Evolutionary conservation across 1,139 yeast genomes (phyloP).

Genomic region (Magnusiomyces tetraspermus): DNA sequence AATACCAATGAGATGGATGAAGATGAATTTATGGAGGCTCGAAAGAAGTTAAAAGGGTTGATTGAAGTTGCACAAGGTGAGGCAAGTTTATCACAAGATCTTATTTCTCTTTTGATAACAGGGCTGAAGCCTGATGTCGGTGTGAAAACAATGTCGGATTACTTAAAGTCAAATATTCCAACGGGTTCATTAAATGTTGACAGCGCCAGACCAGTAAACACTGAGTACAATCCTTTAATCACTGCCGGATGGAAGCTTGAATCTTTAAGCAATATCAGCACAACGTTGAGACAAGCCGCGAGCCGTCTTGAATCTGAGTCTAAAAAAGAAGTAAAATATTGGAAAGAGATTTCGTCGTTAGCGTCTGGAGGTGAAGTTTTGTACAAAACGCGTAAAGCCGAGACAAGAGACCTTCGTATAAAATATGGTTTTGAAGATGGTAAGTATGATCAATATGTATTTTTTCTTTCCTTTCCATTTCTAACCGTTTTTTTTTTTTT

Average conservation of each 20-base stretch:
- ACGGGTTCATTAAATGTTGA: slow-evolving; percentile 74
- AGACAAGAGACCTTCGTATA: slow-evolving; percentile 54
- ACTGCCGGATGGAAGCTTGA: slow-evolving; percentile 85
- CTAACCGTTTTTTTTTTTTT: too few species aligned
- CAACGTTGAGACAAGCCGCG: slow-evolving; percentile 45
- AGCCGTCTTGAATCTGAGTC: slow-evolving; percentile 46
- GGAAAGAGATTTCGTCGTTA: slow-evolving; percentile 53
- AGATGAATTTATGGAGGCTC: slow-evolving; percentile 42
- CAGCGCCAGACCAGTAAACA: slow-evolving; percentile 26
- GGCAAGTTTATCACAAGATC: slow-evolving; percentile 77
- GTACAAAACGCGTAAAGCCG: slow-evolving; percentile 53
- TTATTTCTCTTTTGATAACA: slow-evolving; percentile 75
- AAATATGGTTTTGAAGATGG: slow-evolving; percentile 80
- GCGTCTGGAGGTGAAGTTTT: slow-evolving; percentile 59
- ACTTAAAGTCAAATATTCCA: slow-evolving; percentile 65
- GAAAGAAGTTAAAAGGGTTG: slow-evolving; percentile 46
- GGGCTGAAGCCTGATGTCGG: slow-evolving; percentile 78
- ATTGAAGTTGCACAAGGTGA: slow-evolving; percentile 70
- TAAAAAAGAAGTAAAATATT: slow-evolving; percentile 56
- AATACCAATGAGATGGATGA: slow-evolving; percentile 32
- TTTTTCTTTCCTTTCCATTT: not conserved
- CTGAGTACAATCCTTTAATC: slow-evolving; percentile 35
- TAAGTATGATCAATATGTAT: not conserved
- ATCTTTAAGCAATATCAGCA: slow-evolving; percentile 50
- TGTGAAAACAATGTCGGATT: slow-evolving; percentile 81